A percentile compares a stretch with the other conserved stretches of the same genome.
These are phyloP conservation scores for Gastrolobium villosum DNA, from an alignment of 306 rosid species.

Conservation along the genomic window DNA sequence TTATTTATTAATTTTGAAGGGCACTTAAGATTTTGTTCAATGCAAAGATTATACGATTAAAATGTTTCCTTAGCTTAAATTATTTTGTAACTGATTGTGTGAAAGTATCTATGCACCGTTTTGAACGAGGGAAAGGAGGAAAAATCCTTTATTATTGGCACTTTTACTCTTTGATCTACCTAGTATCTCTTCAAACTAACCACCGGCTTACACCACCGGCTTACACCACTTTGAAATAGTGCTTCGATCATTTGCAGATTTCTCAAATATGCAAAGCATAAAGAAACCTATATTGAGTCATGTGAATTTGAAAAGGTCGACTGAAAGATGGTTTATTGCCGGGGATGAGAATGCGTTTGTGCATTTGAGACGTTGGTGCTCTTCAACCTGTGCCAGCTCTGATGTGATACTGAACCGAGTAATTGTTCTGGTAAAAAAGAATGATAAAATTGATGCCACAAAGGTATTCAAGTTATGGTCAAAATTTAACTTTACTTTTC, in stretches of 20 bases:
- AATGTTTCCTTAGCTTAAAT: background rate
- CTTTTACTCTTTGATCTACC: conserved; percentile 1
- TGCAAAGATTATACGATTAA: background rate
- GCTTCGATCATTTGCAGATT: conserved; percentile 39
- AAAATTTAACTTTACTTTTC: conserved; percentile 4
- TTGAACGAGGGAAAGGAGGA: conserved; percentile 21
- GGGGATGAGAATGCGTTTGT: conserved; percentile 42
- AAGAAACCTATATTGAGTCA: conserved; percentile 66
- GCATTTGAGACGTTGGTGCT: conserved; percentile 52
- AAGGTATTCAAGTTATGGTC: conserved; percentile 58
- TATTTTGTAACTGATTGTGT: background rate
- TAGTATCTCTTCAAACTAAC: background rate
- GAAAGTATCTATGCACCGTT: conserved; percentile 22
- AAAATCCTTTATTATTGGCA: background rate
- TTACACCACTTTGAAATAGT: background rate
- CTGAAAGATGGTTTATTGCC: conserved; percentile 47
- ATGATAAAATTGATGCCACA: conserved; percentile 66
- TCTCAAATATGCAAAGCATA: conserved; percentile 68
- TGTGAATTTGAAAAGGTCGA: conserved; percentile 57
- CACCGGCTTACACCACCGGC: too few species aligned
- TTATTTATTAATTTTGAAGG: conserved; percentile 22
- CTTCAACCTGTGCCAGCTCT: conserved; percentile 53
- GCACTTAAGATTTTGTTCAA: background rate
- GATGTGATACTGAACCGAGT: conserved; percentile 64
- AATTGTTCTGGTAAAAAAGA: conserved; percentile 69